These are phyloP conservation scores for Sporobolomyces phaffii DNA, from an alignment of 768 basidiomycete genomes.

Conservation along the genomic window DNA sequence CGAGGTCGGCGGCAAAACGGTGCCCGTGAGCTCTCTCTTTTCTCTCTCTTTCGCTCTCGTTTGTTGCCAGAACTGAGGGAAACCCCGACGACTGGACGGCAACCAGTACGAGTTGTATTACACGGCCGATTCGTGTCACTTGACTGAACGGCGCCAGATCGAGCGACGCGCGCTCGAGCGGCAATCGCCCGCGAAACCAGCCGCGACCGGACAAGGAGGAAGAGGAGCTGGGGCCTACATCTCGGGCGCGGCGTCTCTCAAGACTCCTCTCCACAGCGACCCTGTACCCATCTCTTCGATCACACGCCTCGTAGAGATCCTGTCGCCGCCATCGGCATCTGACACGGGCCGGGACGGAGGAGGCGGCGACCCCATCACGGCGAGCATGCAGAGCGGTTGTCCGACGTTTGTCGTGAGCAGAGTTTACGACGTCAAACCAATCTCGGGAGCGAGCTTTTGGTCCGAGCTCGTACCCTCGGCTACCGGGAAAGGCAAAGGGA, in stretches of 20 bases:
- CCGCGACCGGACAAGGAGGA: too few relatives aligned
- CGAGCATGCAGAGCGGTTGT: not conserved
- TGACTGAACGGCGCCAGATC: conserved; percentile 16
- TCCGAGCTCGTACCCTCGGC: conserved; percentile 19
- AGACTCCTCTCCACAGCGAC: conserved; percentile 29
- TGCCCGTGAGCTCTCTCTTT: conserved; percentile 7
- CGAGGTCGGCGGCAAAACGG: not conserved
- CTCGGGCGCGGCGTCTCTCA: conserved; percentile 19
- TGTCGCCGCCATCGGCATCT: conserved; percentile 2
- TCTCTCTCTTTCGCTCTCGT: not conserved
- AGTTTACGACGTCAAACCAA: conserved; percentile 36
- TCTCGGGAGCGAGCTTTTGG: conserved; percentile 21
- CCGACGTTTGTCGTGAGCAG: conserved; percentile 27
- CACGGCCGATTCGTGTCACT: conserved; percentile 31
- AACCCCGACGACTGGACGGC: not conserved
- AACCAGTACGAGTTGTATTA: conserved; percentile 38
- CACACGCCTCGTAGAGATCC: conserved; percentile 8
- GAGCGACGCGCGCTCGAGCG: too few relatives aligned
- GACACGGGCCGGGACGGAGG: too few relatives aligned
- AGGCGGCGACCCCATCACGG: not conserved
- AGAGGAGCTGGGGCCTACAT: too few relatives aligned
- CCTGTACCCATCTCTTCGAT: conserved; percentile 14
- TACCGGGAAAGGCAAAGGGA: not conserved
- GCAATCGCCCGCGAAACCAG: not conserved
- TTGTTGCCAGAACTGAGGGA: too few relatives aligned